Evolutionary conservation across 495 filamentous ascomycete species (phyloP).

Genomic region (Hypoxylon fuscum): DNA sequence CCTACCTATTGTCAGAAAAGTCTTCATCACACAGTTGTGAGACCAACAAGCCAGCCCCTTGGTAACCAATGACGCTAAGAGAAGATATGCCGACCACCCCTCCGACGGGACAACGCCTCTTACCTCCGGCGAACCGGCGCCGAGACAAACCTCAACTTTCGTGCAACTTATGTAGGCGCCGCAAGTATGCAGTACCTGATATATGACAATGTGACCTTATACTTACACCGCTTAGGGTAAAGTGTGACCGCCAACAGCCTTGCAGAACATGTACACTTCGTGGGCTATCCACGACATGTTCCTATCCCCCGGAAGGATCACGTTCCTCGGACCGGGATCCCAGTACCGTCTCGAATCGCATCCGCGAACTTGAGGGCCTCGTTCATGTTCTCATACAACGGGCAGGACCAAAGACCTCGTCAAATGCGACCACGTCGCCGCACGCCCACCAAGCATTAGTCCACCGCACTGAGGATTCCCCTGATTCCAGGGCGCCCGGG

Average conservation of each 20-base stretch:
- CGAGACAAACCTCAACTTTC: constrained; percentile 49
- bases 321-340: constrained; percentile 24
- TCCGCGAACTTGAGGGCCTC: constrained; percentile 42
- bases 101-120: constrained; percentile 32
- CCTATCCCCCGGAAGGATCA: constrained; percentile 36
- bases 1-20: background rate
- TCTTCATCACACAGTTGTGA: background rate
- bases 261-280: constrained; percentile 45
- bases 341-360: constrained; percentile 36
- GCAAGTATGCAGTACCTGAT: constrained; percentile 39
- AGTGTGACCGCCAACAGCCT: constrained; percentile 45
- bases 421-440: constrained; percentile 10
- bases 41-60: background rate
- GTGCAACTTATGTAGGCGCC: constrained; percentile 44
- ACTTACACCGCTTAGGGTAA: constrained; percentile 21
- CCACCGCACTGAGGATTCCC: constrained; percentile 11
- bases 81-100: constrained; percentile 17
- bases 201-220: background rate
- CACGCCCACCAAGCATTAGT: background rate
- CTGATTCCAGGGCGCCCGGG: constrained; percentile 6
- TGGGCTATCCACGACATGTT: constrained; percentile 43
- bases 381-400: constrained; percentile 40
- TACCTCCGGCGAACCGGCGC: constrained; percentile 40
- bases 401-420: constrained; percentile 12
- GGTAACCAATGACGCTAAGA: constrained; percentile 19